Evolutionary conservation across 768 basidiomycete genomes (phyloP).

Genomic region (Amanita muscaria): DNA sequence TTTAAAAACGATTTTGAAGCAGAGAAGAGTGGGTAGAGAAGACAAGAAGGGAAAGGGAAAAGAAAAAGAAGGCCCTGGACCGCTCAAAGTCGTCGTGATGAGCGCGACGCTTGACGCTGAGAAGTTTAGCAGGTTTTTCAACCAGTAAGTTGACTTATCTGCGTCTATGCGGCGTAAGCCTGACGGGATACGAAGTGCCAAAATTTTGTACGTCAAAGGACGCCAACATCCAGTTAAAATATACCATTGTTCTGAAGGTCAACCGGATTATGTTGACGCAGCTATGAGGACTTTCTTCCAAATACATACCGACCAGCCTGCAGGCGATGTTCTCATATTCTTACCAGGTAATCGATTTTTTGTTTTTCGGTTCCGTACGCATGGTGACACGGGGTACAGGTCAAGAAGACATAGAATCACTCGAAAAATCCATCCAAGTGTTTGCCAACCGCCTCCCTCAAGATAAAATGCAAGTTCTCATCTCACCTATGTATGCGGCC

Average conservation of each 20-base stretch:
- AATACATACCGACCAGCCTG: constrained; percentile 71
- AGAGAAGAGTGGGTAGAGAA: constrained; percentile 39
- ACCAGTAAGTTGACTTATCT: constrained; percentile 45
- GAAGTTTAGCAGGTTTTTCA: constrained; percentile 84
- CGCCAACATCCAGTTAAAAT: constrained; percentile 88
- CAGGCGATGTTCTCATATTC: constrained; percentile 90
- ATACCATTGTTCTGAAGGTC: constrained; percentile 65
- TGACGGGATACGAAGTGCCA: constrained; percentile 44
- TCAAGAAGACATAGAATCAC: constrained; percentile 92
- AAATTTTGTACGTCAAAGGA: constrained; percentile 85
- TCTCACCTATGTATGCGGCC: constrained; percentile 81
- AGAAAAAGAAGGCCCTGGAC: constrained; percentile 33
- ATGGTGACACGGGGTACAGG: constrained; percentile 33
- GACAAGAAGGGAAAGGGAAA: constrained; percentile 39
- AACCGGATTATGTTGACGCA: constrained; percentile 80
- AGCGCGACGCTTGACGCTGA: constrained; percentile 95
- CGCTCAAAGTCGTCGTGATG: constrained; percentile 93
- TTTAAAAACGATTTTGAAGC: constrained; percentile 70
- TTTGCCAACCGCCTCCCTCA: constrained; percentile 63
- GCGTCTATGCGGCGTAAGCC: background rate
- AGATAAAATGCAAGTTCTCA: constrained; percentile 45
- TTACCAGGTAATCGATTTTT: constrained; percentile 53
- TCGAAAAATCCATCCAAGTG: constrained; percentile 65
- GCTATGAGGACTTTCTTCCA: constrained; percentile 92
- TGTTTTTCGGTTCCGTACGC: background rate